phyloP scores from a whole-genome alignment of 2,329 filamentous ascomycete species.

The Aspergillus udagawae region DNA sequence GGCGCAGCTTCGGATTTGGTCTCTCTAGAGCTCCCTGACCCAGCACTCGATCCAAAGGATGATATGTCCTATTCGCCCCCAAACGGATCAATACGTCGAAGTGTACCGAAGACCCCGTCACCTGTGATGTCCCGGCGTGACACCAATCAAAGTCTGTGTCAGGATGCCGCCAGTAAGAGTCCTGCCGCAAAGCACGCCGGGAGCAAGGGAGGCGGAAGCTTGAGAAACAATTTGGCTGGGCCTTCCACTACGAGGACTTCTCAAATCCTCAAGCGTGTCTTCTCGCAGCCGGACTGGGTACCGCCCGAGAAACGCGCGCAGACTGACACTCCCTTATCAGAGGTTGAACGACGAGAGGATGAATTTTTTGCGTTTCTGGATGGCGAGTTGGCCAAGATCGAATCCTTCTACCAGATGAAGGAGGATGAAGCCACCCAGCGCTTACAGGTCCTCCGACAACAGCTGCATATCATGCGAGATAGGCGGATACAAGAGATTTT shows the following conservation, averaged over 20 bases:
- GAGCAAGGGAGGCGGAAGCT: conserved; percentile 14
- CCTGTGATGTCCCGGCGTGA: conserved; percentile 20
- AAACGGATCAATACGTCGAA: conserved; percentile 10
- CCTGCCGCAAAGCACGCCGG: conserved; percentile 7
- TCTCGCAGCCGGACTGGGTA: conserved; percentile 34
- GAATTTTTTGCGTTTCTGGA: conserved; percentile 88
- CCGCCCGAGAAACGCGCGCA: conserved; percentile 47
- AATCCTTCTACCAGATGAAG: conserved; percentile 81
- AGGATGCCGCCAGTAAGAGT: conserved; percentile 4
- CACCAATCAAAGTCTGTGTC: conserved; percentile 6
- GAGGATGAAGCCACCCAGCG: conserved; percentile 78
- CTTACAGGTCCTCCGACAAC: conserved; percentile 67
- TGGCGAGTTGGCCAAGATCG: conserved; percentile 81
- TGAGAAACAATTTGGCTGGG: conserved; percentile 22
- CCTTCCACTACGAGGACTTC: conserved; percentile 19
- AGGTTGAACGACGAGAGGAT: conserved; percentile 68
- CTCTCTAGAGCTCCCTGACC: conserved; percentile 58
- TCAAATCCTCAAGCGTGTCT: conserved; percentile 37
- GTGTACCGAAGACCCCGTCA: conserved; percentile 21
- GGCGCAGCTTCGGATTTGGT: conserved; percentile 38
- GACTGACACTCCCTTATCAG: conserved; percentile 51
- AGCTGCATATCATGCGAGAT: conserved; percentile 91
- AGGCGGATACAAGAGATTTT: conserved; percentile 70
- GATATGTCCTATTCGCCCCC: conserved; percentile 16
- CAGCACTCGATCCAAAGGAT: conserved; percentile 50